These are phyloP conservation scores for Simplicillium sp. DNA, from an alignment of 2,329 filamentous ascomycete genomes.

Conservation along the genomic window DNA sequence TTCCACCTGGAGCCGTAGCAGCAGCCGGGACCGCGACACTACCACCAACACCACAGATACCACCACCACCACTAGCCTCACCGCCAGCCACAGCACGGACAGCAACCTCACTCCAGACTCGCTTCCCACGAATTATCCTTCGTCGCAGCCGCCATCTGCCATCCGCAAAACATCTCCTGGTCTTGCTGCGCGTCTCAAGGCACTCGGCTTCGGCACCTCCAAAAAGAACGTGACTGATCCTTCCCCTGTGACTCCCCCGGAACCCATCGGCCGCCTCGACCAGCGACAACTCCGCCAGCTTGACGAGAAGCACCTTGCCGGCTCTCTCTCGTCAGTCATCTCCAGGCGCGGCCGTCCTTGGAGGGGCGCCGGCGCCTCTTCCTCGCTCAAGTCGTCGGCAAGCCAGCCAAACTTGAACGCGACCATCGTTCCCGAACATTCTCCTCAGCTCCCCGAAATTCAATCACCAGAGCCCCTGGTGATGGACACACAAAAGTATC, in stretches of 20 bases:
- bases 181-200: slow-evolving; percentile 55
- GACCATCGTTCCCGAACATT: slow-evolving; percentile 17
- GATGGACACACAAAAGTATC: slow-evolving; percentile 68
- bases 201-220: slow-evolving; percentile 47
- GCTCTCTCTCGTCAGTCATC: slow-evolving; percentile 39
- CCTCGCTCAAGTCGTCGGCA: slow-evolving; percentile 13
- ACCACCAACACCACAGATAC: slow-evolving; percentile 2
- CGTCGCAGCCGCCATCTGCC: slow-evolving; percentile 11
- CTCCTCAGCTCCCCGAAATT: slow-evolving; percentile 41
- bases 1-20: slow-evolving; percentile 5
- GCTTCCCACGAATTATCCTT: slow-evolving; percentile 6
- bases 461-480: slow-evolving; percentile 38
- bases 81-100: slow-evolving; percentile 9
- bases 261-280: slow-evolving; percentile 57
- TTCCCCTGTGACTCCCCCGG: slow-evolving; percentile 18
- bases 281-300: slow-evolving; percentile 61
- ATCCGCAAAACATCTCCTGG: slow-evolving; percentile 53
- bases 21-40: slow-evolving; percentile 5
- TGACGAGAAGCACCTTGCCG: slow-evolving; percentile 55
- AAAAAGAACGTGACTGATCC: slow-evolving; percentile 22
- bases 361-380: slow-evolving; percentile 49
- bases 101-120: slow-evolving; percentile 10
- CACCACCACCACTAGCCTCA: slow-evolving; percentile 1
- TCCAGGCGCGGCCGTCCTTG: slow-evolving; percentile 62
- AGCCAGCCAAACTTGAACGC: slow-evolving; percentile 12